Evolutionary conservation across 139 green algal genomes (phyloP).

Genomic region (Micractinium conductrix): DNA sequence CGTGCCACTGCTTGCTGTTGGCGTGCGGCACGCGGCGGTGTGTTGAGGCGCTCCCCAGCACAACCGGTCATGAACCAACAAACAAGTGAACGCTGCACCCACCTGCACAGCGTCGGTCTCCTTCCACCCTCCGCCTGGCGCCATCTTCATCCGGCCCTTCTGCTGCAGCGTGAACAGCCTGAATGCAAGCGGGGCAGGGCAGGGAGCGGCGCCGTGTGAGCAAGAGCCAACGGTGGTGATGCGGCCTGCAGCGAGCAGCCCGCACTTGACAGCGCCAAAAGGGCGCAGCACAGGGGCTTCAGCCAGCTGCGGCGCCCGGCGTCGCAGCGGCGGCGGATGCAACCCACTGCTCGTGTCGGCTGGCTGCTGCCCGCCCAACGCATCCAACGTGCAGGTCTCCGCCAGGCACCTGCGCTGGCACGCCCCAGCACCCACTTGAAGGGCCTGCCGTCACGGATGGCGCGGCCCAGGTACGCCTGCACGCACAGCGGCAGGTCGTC

Average conservation of each 20-base stretch:
- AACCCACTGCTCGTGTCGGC: neutral
- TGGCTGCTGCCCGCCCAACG: neutral
- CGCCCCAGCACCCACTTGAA: constrained; percentile 18
- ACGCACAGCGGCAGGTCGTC: constrained; percentile 7
- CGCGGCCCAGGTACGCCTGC: neutral
- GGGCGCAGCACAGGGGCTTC: neutral
- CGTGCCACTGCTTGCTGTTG: neutral
- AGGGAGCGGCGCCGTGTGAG: neutral
- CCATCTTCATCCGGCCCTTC: constrained; percentile 9
- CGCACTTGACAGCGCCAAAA: neutral
- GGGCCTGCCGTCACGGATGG: neutral
- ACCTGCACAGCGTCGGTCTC: neutral
- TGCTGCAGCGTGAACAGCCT: constrained; percentile 19
- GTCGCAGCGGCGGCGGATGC: too few species aligned
- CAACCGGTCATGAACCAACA: neutral
- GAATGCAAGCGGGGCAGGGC: neutral
- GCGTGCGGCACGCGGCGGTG: neutral
- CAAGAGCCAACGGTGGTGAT: neutral
- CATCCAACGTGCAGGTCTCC: neutral
- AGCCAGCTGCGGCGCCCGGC: too few species aligned
- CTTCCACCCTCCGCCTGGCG: neutral
- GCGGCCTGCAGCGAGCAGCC: neutral
- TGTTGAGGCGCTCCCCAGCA: neutral
- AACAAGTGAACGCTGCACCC: neutral
- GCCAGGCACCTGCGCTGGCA: too few species aligned